Percentiles rank a stretch among this genome's conserved stretches.
Conservation (phyloP, 441 rosid species). For the Croton setiger region DNA sequence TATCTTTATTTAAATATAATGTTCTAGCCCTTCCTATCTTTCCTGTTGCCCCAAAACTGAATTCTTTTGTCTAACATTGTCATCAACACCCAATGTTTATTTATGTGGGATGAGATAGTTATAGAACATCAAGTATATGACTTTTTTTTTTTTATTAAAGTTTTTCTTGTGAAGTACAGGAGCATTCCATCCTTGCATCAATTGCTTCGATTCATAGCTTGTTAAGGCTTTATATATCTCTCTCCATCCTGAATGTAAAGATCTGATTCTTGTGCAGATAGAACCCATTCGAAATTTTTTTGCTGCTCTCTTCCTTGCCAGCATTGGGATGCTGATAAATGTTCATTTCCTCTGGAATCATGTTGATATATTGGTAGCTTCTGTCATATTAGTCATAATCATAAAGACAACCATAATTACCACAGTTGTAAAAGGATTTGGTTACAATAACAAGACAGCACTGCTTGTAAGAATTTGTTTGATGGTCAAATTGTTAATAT, state of each 20-base stretch:
- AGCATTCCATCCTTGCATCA: neutral
- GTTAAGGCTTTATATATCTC: constrained; percentile 4
- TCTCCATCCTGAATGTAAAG: neutral
- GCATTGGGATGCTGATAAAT: constrained; percentile 93
- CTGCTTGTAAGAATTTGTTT: constrained; percentile 60
- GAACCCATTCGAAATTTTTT: constrained; percentile 97
- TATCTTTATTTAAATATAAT: neutral
- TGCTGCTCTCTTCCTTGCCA: constrained; percentile 96
- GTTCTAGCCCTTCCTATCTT: neutral
- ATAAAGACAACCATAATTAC: constrained; percentile 81
- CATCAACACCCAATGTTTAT: neutral
- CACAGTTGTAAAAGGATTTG: constrained; percentile 77
- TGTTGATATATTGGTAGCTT: constrained; percentile 84
- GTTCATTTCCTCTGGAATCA: constrained; percentile 96
- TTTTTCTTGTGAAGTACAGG: neutral
- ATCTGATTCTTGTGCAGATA: constrained; percentile 41
- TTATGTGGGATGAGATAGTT: neutral
- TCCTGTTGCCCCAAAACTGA: too few relatives aligned
- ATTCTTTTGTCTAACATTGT: neutral
- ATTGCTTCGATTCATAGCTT: neutral
- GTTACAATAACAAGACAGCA: constrained; percentile 86
- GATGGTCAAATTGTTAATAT: neutral
- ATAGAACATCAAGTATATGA: neutral
- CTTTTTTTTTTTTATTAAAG: neutral
- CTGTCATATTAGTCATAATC: constrained; percentile 80